Evolutionary conservation across 106 monocot species (phyloP).

Genomic region (Acorus gramineus): DNA sequence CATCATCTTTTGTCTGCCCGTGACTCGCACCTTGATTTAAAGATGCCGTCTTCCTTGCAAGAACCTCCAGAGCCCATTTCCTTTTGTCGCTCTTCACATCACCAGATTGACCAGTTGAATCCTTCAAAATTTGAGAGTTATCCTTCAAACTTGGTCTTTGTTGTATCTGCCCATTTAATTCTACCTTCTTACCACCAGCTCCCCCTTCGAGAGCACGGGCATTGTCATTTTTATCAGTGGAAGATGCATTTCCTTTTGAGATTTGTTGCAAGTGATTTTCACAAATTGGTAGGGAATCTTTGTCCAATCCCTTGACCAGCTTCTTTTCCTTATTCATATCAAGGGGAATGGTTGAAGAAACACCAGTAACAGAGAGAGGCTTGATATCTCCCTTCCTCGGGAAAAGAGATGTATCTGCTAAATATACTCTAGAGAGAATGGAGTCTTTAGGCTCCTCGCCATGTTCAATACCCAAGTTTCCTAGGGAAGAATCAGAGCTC

Average conservation of each 20-base stretch:
- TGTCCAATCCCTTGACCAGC: slow-evolving; percentile 1
- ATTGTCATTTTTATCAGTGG: slow-evolving; percentile 17
- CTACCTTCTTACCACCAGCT: slow-evolving; percentile 15
- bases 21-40: slow-evolving; percentile 18
- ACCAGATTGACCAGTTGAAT: slow-evolving; percentile 16
- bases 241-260: slow-evolving; percentile 12
- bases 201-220: slow-evolving; percentile 8
- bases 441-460: slow-evolving; percentile 27
- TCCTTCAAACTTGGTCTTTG: slow-evolving; percentile 9
- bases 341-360: slow-evolving; percentile 8
- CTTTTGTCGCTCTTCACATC: slow-evolving; percentile 55
- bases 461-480: slow-evolving; percentile 25
- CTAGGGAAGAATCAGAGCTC: slow-evolving; percentile 21
- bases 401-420: slow-evolving; percentile 85
- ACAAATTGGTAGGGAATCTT: slow-evolving; percentile 5
- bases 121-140: slow-evolving; percentile 11
- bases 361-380: slow-evolving; percentile 62
- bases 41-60: slow-evolving; percentile 70
- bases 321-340: slow-evolving; percentile 6
- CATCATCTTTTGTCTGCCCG: slow-evolving; percentile 27
- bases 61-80: slow-evolving; percentile 87
- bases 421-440: slow-evolving; percentile 84
- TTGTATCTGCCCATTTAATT: not conserved
- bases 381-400: slow-evolving; percentile 79
- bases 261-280: slow-evolving; percentile 2